These are phyloP conservation scores for Phytophthora sp. DNA, from an alignment of 352 stramenopile genomes.

Conservation along the genomic window DNA sequence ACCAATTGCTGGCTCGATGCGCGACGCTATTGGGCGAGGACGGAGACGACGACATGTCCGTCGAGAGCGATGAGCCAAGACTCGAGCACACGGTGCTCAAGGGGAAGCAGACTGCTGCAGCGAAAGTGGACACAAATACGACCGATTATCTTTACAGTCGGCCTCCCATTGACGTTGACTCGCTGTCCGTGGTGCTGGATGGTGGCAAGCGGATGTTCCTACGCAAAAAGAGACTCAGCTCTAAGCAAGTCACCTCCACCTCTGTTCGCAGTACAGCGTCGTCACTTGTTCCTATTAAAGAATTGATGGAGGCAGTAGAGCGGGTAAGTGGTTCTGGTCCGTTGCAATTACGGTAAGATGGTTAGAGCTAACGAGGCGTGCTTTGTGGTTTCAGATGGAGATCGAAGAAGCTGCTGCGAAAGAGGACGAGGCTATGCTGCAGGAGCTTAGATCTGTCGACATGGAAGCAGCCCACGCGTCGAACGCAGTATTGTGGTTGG, in stretches of 20 bases:
- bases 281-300: slow-evolving; percentile 58
- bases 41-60: slow-evolving; percentile 51
- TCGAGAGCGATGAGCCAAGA: slow-evolving; percentile 39
- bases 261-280: slow-evolving; percentile 22
- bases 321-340: slow-evolving; percentile 42
- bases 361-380: slow-evolving; percentile 9
- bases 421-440: slow-evolving; percentile 28
- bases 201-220: slow-evolving; percentile 67
- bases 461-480: neutral
- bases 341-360: neutral
- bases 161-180: slow-evolving; percentile 70
- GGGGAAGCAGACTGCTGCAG: slow-evolving; percentile 29
- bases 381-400: slow-evolving; percentile 49
- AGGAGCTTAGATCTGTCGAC: slow-evolving; percentile 7
- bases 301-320: slow-evolving; percentile 66
- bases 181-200: slow-evolving; percentile 58
- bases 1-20: slow-evolving; percentile 68
- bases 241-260: slow-evolving; percentile 8
- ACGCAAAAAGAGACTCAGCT: slow-evolving; percentile 58
- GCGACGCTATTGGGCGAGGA: slow-evolving; percentile 66
- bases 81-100: slow-evolving; percentile 37
- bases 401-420: slow-evolving; percentile 64
- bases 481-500: slow-evolving; percentile 91
- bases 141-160: slow-evolving; percentile 59
- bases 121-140: slow-evolving; percentile 42